Percentiles rank a stretch among this genome's conserved stretches.
Conservation (phyloP, 176 grass and related monocot genomes). For the Musa beccarii region DNA sequence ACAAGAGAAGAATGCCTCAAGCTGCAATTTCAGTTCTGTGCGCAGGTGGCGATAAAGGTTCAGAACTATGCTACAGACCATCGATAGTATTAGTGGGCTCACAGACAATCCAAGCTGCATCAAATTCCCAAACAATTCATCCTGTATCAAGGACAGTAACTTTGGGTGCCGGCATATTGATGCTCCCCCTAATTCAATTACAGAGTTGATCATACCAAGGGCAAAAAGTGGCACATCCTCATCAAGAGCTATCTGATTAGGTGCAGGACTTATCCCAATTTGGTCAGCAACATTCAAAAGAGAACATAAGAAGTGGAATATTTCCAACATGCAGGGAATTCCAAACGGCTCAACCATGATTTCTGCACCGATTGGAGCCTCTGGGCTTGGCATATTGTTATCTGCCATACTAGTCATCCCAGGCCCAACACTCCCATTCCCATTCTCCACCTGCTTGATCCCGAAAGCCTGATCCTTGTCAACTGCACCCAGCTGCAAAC, state of each 20-base stretch:
- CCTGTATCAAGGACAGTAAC: slow-evolving; percentile 68
- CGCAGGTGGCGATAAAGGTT: slow-evolving; percentile 95
- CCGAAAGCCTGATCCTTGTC: slow-evolving; percentile 67
- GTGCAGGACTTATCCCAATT: slow-evolving; percentile 30
- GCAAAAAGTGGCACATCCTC: slow-evolving; percentile 91
- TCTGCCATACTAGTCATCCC: slow-evolving; percentile 30
- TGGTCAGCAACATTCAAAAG: slow-evolving; percentile 72
- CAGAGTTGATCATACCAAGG: slow-evolving; percentile 78
- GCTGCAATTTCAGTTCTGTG: slow-evolving; percentile 85
- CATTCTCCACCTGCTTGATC: slow-evolving; percentile 71
- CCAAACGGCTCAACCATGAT: slow-evolving; percentile 67
- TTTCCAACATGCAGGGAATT: slow-evolving; percentile 91
- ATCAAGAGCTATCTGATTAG: slow-evolving; percentile 38
- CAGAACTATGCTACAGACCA: slow-evolving; percentile 85
- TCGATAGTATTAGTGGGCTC: slow-evolving; percentile 80
- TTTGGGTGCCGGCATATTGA: slow-evolving; percentile 61
- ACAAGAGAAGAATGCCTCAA: slow-evolving; percentile 93
- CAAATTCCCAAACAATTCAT: slow-evolving; percentile 86
- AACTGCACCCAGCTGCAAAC: slow-evolving; percentile 50
- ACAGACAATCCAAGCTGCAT: slow-evolving; percentile 89
- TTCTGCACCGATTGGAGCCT: slow-evolving; percentile 20
- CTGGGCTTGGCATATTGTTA: slow-evolving; percentile 15
- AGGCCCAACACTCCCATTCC: slow-evolving; percentile 37
- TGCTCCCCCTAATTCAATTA: slow-evolving; percentile 82
- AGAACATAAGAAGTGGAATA: slow-evolving; percentile 94